Evolutionary conservation across 2,329 filamentous ascomycete species (phyloP).

Genomic region (Pseudogymnoascus sp.): DNA sequence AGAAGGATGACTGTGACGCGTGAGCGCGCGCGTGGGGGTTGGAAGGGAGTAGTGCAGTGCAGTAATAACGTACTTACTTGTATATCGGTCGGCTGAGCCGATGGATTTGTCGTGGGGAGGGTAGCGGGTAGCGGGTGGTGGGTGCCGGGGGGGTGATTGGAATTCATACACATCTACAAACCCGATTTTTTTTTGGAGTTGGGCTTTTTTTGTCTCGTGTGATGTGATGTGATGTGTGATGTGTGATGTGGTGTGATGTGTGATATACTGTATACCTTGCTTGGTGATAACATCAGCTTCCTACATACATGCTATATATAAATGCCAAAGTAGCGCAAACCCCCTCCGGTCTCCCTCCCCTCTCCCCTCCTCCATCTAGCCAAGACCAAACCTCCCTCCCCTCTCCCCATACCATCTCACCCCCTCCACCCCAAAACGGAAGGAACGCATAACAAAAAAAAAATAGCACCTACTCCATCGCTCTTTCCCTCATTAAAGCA

Average conservation of each 20-base stretch:
- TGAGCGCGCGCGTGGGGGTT: too few relatives aligned
- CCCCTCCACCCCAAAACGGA: neutral
- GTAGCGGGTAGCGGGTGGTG: too few relatives aligned
- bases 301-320: too few relatives aligned
- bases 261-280: too few relatives aligned
- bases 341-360: too few relatives aligned
- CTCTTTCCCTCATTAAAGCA: neutral
- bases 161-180: conserved; percentile 6
- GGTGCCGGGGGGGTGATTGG: too few relatives aligned
- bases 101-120: neutral
- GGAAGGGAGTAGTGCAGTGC: neutral
- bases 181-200: neutral
- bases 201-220: neutral
- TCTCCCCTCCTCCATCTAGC: too few relatives aligned
- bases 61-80: neutral
- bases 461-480: neutral
- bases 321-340: too few relatives aligned
- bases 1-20: too few relatives aligned
- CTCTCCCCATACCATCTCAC: neutral
- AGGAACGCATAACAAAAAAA: neutral
- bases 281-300: too few relatives aligned
- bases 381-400: too few relatives aligned
- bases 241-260: too few relatives aligned
- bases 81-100: conserved; percentile 7
- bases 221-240: neutral